Base-by-base conservation (phyloP, 306 rosid species). In the Quercus berberidifolia region DNA sequence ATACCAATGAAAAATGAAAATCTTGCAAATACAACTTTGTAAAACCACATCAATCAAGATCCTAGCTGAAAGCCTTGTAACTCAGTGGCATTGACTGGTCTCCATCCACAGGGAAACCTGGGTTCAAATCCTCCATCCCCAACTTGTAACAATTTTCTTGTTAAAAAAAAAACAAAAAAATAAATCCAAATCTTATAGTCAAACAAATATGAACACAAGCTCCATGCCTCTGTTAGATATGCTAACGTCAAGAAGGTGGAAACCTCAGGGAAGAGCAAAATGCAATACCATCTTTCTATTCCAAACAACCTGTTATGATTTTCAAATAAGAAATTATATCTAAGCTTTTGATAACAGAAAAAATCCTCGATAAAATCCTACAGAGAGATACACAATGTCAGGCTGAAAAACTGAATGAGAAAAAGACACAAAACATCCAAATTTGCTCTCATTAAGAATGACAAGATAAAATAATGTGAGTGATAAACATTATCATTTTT, bases 11-110 rank as follows among this genome's bases (percentile, higher is more conserved):
- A 46, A 46, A 56, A 64, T 35, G 25, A 52, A 51, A 76, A 55
- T 13, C 41, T 10, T 7, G 71, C 49, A 52, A 38, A 71, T 46
- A 69, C 14, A 67, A 58, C 51, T 62, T 75, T 74, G 73, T 79
- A 55, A 74, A 55, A 63, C 55, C 55, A 62, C 71, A 75, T 41
- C 18, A 25, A 51, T 56, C 25, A 58, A 81, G 76, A 85, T 59
- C 74, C 49, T 9, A 43, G 46, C 46, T 38, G 11, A 38, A 38
- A 38, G 46, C 46, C 46, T 38, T 38, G 46, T 38, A 41, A 41
- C 46, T 41, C 46, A 41, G 11, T 41, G 46, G 46, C 46, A 41
- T 41, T 8, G 46, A 41, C 46, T 41, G 46, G 12, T 41, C 12
- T 41, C 46, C 46, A 8, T 41, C 46, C 46, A 41, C 2, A 41